Evolutionary conservation across 2,329 filamentous ascomycete genomes (phyloP).

Genomic region (Exophiala sideris): DNA sequence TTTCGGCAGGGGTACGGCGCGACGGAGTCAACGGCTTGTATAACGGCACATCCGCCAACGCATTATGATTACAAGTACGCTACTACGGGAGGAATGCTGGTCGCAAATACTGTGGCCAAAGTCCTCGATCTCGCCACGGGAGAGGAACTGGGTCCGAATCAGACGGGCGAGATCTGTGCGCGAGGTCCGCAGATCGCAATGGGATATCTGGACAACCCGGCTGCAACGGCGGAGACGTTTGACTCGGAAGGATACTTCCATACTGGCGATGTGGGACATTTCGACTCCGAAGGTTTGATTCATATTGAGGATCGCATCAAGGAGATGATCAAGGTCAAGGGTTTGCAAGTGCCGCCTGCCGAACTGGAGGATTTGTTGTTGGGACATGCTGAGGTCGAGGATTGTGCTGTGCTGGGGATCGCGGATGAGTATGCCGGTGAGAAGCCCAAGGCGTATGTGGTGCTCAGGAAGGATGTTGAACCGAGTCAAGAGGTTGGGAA

Average conservation of each 20-base stretch:
- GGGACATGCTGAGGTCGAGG: slow-evolving; percentile 54
- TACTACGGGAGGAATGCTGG: slow-evolving; percentile 44
- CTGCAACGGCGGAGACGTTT: slow-evolving; percentile 67
- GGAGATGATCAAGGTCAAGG: slow-evolving; percentile 67
- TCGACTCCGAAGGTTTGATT: slow-evolving; percentile 56
- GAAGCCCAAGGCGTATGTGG: slow-evolving; percentile 56
- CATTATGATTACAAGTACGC: slow-evolving; percentile 58
- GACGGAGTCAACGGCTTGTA: slow-evolving; percentile 63
- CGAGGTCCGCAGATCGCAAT: slow-evolving; percentile 77
- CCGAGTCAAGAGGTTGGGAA: slow-evolving; percentile 63
- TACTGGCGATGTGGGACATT: slow-evolving; percentile 64
- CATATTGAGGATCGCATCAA: slow-evolving; percentile 43
- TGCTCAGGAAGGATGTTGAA: slow-evolving; percentile 64
- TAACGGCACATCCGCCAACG: slow-evolving; percentile 58
- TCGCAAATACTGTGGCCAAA: slow-evolving; percentile 57
- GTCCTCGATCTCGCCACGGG: slow-evolving; percentile 52
- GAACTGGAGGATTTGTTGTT: slow-evolving; percentile 63
- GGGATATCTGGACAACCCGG: slow-evolving; percentile 72
- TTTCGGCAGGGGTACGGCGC: slow-evolving; percentile 69
- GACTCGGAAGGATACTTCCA: slow-evolving; percentile 57
- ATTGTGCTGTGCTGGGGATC: slow-evolving; percentile 55
- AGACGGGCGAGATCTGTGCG: slow-evolving; percentile 63
- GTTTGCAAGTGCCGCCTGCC: slow-evolving; percentile 60
- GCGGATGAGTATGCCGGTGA: slow-evolving; percentile 56
- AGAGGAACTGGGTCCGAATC: slow-evolving; percentile 43